Evolutionary conservation across 2,329 filamentous ascomycete species (phyloP), one percentile per base, ranked within the genome.

Genomic region (Elsinoe batatas): DNA sequence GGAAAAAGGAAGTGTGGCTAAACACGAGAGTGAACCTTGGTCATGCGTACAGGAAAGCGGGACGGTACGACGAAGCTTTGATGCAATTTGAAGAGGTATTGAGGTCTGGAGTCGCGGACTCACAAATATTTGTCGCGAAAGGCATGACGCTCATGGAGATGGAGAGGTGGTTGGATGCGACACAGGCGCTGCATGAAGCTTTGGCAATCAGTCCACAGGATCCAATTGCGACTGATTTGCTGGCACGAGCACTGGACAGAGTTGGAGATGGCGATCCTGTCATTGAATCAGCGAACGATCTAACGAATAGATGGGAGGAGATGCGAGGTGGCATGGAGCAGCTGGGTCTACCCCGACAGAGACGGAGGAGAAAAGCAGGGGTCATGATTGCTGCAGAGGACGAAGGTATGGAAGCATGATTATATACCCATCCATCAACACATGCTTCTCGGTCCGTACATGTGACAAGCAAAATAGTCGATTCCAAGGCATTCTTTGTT

Each of bases 11-110:
- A 0, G 87, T 91, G 1, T 94, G 88, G 84, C 74, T 95, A 2
- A 82, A 88, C 2, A 91, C 87, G 0, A 82, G 90, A 37, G 88
- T 88, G 3, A 98, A 98, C 64, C 78, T 98, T 13, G 94, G 84
- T 0, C 93, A 98, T 67, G 87, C 91, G 0, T 85, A 90, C 60
- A 82, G 93, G 54, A 83, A 89, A 15, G 72, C 86, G 56, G 79
- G 83, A 1, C 76, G 81, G 56, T 83, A 84, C 61, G 78, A 84
- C 30, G 81, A 87, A 54, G 86, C 91, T 0, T 77, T 97, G 10
- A 78, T 76, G 1, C 81, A 91, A 65, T 97, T 96, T 64, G 87
- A 96, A 60, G 85, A 91, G 64, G 93, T 95, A 30, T 77, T 96
- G 30, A 79, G 91, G 11, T 81, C 88, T 46, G 88, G 89, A 6